Conservation (phyloP, 257 asterid genomes). For the Mitragyna speciosa region DNA sequence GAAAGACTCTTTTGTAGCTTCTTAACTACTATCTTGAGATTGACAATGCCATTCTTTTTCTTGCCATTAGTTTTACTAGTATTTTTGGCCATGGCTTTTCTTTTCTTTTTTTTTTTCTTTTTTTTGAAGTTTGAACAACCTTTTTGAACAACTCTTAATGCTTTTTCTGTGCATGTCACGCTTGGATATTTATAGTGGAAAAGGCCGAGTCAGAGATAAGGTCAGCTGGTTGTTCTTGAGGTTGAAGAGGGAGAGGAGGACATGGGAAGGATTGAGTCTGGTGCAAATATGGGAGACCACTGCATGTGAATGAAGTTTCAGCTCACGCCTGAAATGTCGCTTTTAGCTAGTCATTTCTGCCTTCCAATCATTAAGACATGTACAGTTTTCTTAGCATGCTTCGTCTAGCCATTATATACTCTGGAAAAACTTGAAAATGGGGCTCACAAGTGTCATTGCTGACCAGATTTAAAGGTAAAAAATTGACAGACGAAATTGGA, state of each 20-base stretch:
- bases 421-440: no score
- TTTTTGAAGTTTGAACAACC: slow-evolving; percentile 16
- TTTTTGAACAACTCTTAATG: background rate
- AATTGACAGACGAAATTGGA: no score
- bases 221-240: slow-evolving; percentile 1
- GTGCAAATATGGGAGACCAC: slow-evolving; percentile 38
- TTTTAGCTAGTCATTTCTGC: slow-evolving; percentile 31
- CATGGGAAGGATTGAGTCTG: slow-evolving; percentile 14
- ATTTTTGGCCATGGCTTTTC: slow-evolving; percentile 12
- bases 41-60: slow-evolving; percentile 41
- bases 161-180: slow-evolving; percentile 9
- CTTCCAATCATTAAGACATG: background rate
- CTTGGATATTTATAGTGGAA: slow-evolving; percentile 22
- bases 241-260: background rate
- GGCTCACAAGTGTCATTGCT: no score
- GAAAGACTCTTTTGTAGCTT: slow-evolving; percentile 51
- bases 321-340: slow-evolving; percentile 38
- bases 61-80: slow-evolving; percentile 25
- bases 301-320: slow-evolving; percentile 50
- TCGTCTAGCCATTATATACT: slow-evolving; percentile 13
- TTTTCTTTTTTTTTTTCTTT: background rate
- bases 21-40: slow-evolving; percentile 47
- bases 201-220: slow-evolving; percentile 17
- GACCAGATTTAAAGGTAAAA: no score
- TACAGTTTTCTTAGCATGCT: slow-evolving; percentile 4